phyloP scores from a whole-genome alignment of 2,329 filamentous ascomycete genomes.

The Aureobasidium zeae region DNA sequence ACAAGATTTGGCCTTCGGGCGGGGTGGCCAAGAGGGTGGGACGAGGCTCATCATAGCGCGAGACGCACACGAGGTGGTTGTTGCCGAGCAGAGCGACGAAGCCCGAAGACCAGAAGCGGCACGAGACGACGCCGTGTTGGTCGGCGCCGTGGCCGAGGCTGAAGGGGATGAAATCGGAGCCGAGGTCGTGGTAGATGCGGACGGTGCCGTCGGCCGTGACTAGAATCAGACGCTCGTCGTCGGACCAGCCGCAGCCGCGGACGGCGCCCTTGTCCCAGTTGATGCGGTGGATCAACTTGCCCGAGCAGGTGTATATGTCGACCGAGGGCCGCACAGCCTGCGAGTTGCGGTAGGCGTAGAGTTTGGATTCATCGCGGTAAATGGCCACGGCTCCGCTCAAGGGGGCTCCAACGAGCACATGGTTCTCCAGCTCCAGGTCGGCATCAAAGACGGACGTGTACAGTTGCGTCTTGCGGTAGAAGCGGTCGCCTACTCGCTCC shows the following conservation, averaged over 20 bases:
- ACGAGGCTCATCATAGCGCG: constrained; percentile 80
- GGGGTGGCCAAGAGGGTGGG: constrained; percentile 70
- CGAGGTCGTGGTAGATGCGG: constrained; percentile 80
- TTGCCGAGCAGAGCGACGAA: constrained; percentile 87
- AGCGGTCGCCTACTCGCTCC: constrained; percentile 86
- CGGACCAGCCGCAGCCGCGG: constrained; percentile 88
- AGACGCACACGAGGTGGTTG: constrained; percentile 78
- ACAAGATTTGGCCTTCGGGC: constrained; percentile 69
- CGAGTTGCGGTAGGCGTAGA: constrained; percentile 66
- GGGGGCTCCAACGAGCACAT: constrained; percentile 80
- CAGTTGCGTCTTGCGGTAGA: constrained; percentile 89
- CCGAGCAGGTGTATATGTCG: constrained; percentile 88
- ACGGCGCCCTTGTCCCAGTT: constrained; percentile 85
- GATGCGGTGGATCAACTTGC: constrained; percentile 76
- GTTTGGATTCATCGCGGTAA: constrained; percentile 78
- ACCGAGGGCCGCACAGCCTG: constrained; percentile 71
- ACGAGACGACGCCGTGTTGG: constrained; percentile 77
- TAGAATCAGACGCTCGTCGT: constrained; percentile 84
- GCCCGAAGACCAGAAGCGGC: constrained; percentile 84
- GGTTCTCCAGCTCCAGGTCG: constrained; percentile 90
- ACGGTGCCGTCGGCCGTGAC: constrained; percentile 85
- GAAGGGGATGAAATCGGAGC: constrained; percentile 91
- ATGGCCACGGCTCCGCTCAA: constrained; percentile 92
- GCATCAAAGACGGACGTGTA: constrained; percentile 91
- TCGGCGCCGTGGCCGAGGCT: constrained; percentile 82